Evolutionary conservation across 495 filamentous ascomycete species (phyloP).

Genomic region (Penicillium salamii): DNA sequence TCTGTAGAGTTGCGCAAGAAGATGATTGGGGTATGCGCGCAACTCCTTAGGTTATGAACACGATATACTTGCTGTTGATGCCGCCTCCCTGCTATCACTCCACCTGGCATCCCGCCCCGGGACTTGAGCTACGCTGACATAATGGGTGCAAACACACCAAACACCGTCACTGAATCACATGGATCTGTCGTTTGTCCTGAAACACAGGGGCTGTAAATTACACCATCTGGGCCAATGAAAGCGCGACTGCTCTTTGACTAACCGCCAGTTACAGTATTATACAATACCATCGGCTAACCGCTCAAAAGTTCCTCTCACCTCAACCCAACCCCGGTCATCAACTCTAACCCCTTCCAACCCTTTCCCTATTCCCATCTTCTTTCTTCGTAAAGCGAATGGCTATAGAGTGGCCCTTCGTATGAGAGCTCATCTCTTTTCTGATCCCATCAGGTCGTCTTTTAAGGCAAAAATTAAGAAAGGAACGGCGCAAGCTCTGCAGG

Average conservation of each 20-base stretch:
- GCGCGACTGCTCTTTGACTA: neutral
- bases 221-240: neutral
- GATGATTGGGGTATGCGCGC: neutral
- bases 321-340: conserved; percentile 17
- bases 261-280: neutral
- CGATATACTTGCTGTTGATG: conserved; percentile 12
- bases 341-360: conserved; percentile 20
- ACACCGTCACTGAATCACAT: conserved; percentile 20
- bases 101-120: conserved; percentile 14
- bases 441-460: conserved; percentile 15
- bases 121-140: conserved; percentile 12
- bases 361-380: conserved; percentile 20
- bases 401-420: conserved; percentile 41
- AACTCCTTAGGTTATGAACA: neutral
- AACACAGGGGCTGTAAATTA: conserved; percentile 11
- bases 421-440: conserved; percentile 33
- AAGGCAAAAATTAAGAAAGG: conserved; percentile 29
- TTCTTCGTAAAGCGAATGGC: conserved; percentile 47
- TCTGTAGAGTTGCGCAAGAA: conserved; percentile 9
- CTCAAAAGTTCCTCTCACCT: conserved; percentile 14
- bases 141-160: conserved; percentile 21
- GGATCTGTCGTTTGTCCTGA: neutral
- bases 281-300: conserved; percentile 3
- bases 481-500: conserved; percentile 11
- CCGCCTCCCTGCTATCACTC: conserved; percentile 14